A percentile compares a stretch with the other conserved stretches of the same genome.
Conservation (phyloP, 2,329 filamentous ascomycete species). For the Fusarium circinatum region DNA sequence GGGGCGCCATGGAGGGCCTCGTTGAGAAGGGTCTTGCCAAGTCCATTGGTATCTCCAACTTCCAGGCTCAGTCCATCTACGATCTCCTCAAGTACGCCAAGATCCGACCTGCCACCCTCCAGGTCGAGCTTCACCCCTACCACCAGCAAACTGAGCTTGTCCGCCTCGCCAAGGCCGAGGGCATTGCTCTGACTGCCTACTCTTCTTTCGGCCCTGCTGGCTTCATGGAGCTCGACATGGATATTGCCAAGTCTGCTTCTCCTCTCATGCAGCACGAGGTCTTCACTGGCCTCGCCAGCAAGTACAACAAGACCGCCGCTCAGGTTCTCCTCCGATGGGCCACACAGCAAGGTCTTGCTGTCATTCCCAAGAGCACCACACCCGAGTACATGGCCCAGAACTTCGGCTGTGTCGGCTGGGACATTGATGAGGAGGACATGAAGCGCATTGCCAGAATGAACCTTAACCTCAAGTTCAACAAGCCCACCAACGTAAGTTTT, state of each 20-base stretch:
- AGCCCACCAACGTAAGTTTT: constrained; percentile 73
- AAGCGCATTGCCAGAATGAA: constrained; percentile 73
- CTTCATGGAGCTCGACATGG: constrained; percentile 81
- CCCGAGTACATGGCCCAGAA: constrained; percentile 68
- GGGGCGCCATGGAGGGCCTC: constrained; percentile 81
- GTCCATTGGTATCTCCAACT: constrained; percentile 86
- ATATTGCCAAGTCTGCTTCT: constrained; percentile 65
- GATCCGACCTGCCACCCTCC: constrained; percentile 79
- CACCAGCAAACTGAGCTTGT: constrained; percentile 79
- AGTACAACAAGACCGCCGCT: constrained; percentile 77
- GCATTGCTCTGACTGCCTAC: constrained; percentile 83
- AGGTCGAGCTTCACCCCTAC: constrained; percentile 93
- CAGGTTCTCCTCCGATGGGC: constrained; percentile 90
- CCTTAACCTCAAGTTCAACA: constrained; percentile 77
- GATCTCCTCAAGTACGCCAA: constrained; percentile 82
- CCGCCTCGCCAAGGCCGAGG: constrained; percentile 73
- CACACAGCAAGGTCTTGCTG: constrained; percentile 81
- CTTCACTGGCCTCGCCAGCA: constrained; percentile 73
- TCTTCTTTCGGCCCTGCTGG: constrained; percentile 83
- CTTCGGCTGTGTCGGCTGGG: constrained; percentile 72
- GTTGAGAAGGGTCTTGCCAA: constrained; percentile 74
- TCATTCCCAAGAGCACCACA: constrained; percentile 81
- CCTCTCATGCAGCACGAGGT: constrained; percentile 77
- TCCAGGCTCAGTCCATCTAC: constrained; percentile 80
- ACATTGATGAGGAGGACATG: constrained; percentile 73